phyloP scores from a whole-genome alignment of 768 basidiomycete genomes.

The Tricholoma terreum region DNA sequence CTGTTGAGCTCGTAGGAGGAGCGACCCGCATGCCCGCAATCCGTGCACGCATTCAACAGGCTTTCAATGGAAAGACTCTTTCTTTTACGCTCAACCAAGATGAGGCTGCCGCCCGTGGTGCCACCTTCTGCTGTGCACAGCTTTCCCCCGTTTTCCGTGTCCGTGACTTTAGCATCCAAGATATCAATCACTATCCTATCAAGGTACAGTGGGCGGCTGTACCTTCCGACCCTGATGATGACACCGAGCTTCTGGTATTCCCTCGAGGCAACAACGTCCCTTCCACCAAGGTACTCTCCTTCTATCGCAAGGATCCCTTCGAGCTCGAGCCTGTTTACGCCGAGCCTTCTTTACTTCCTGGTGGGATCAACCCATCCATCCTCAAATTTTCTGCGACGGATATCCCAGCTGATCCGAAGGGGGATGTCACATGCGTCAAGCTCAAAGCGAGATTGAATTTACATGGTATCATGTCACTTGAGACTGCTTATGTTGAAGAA shows the following conservation, averaged over 20 bases:
- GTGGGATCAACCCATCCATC: slow-evolving; percentile 81
- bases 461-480: slow-evolving; percentile 86
- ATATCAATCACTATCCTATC: slow-evolving; percentile 86
- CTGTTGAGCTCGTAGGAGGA: slow-evolving; percentile 92
- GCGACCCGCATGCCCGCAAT: slow-evolving; percentile 91
- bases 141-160: slow-evolving; percentile 98
- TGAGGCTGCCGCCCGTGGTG: slow-evolving; percentile 93
- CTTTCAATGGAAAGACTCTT: slow-evolving; percentile 80
- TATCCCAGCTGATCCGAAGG: slow-evolving; percentile 64
- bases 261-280: slow-evolving; percentile 81
- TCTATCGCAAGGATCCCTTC: slow-evolving; percentile 88
- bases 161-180: slow-evolving; percentile 87
- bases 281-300: slow-evolving; percentile 93
- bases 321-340: slow-evolving; percentile 85
- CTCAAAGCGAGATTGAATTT: slow-evolving; percentile 86
- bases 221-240: slow-evolving; percentile 77
- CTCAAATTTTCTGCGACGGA: slow-evolving; percentile 78
- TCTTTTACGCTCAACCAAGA: slow-evolving; percentile 96
- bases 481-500: slow-evolving; percentile 82
- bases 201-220: slow-evolving; percentile 84
- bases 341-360: slow-evolving; percentile 68
- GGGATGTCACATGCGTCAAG: slow-evolving; percentile 80
- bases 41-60: slow-evolving; percentile 79
- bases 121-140: slow-evolving; percentile 96
- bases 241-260: slow-evolving; percentile 91